A percentile compares a stretch with the other conserved stretches of the same genome.
phyloP scores from a whole-genome alignment of 2,329 filamentous ascomycete species.

The Leptosphaerulina australis region DNA sequence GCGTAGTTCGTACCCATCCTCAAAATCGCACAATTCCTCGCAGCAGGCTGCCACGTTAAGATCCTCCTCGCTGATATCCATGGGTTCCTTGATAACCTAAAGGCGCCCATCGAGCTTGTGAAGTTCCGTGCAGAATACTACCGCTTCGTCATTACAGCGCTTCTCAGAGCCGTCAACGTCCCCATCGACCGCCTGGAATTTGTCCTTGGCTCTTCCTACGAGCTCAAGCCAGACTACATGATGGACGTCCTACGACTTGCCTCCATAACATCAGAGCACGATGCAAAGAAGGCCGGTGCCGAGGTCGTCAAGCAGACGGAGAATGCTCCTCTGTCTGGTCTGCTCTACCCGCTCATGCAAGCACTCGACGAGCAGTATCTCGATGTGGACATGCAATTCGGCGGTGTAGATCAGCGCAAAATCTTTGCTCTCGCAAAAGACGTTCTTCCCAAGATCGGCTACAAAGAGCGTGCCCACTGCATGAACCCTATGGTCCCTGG shows the following conservation, averaged over 20 bases:
- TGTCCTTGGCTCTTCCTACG: conserved; percentile 83
- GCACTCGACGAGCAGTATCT: conserved; percentile 85
- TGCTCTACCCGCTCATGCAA: conserved; percentile 87
- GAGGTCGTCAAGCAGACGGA: conserved; percentile 93
- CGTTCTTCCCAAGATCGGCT: conserved; percentile 82
- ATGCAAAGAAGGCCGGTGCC: conserved; percentile 87
- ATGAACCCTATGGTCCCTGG: conserved; percentile 92
- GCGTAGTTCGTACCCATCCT: conserved; percentile 74
- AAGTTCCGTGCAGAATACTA: conserved; percentile 85
- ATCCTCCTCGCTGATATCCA: conserved; percentile 71
- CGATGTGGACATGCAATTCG: conserved; percentile 85
- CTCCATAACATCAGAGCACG: conserved; percentile 73
- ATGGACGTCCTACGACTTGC: conserved; percentile 87
- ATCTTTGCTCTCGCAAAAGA: conserved; percentile 87
- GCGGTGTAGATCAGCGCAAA: conserved; percentile 79
- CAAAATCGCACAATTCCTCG: conserved; percentile 87
- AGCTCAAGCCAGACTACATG: conserved; percentile 70
- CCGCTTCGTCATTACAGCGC: conserved; percentile 72
- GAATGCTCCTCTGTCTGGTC: conserved; percentile 73
- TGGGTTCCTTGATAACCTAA: conserved; percentile 81
- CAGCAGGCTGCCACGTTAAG: conserved; percentile 81
- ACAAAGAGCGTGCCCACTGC: conserved; percentile 73
- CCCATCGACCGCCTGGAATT: conserved; percentile 80
- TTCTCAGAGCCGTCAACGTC: conserved; percentile 79
- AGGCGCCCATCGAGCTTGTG: conserved; percentile 87